These are phyloP conservation scores for Monilinia polystroma DNA, from an alignment of 2,329 filamentous ascomycete genomes.

Conservation along the genomic window DNA sequence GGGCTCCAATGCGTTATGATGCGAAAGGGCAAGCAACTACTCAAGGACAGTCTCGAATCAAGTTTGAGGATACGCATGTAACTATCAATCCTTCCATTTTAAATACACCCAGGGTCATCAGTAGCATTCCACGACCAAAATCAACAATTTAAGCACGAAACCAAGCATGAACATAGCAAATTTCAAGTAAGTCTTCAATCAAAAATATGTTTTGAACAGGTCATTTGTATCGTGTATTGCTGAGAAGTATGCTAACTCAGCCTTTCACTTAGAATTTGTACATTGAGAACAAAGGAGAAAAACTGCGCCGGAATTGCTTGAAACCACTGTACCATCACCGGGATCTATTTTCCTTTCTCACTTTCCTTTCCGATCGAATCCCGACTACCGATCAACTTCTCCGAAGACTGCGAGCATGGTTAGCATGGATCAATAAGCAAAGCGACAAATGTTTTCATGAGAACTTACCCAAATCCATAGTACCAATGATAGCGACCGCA, in stretches of 20 bases:
- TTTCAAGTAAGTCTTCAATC: conserved; percentile 12
- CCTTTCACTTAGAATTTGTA: conserved; percentile 29
- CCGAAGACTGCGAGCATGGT: conserved; percentile 38
- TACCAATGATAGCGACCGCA: conserved; percentile 91
- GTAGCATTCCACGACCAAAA: conserved; percentile 16
- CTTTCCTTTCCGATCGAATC: conserved; percentile 23
- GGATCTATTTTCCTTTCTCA: conserved; percentile 29
- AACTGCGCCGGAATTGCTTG: conserved; percentile 20
- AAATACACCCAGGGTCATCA: conserved; percentile 11
- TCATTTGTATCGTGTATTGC: conserved; percentile 16
- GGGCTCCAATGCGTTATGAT: neutral
- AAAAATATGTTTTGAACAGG: neutral
- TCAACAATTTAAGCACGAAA: conserved; percentile 14
- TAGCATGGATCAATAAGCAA: conserved; percentile 28
- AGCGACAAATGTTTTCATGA: conserved; percentile 17
- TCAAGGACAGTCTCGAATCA: conserved; percentile 1
- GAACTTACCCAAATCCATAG: conserved; percentile 79
- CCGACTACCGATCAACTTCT: conserved; percentile 52
- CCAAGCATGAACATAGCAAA: conserved; percentile 9
- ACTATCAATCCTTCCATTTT: neutral
- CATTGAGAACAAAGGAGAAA: conserved; percentile 31
- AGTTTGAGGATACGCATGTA: neutral
- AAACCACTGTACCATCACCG: conserved; percentile 13
- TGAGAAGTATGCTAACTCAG: conserved; percentile 19
- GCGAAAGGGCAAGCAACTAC: neutral